Base-by-base conservation (phyloP, 2,329 filamentous ascomycete species). In the Penicillium capsulatum region DNA sequence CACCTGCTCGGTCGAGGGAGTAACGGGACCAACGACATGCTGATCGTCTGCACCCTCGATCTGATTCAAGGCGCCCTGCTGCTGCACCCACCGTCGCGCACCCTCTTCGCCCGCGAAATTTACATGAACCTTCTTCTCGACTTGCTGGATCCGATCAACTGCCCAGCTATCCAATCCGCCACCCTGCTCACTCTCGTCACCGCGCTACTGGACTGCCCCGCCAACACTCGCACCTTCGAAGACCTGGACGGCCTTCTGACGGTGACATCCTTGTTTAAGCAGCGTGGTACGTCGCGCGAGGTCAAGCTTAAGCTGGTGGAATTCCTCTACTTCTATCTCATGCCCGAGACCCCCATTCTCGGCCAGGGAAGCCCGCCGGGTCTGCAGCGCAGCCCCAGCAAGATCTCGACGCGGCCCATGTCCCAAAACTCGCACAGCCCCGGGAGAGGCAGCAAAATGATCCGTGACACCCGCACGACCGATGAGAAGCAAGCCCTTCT, bases 41-140 rank as follows among this genome's bases (percentile, higher is more conserved):
- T 96, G 55, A 94, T 97, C 55, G 77, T 96, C 54, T 86, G 84
- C 51, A 84, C 89, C 5, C 76, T 98, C 45, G 87, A 95, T 55
- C 73, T 96, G 38, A 84, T 95, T 24, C 91, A 97, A 68, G 92
- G 92, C 13, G 75, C 84, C 15, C 73, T 97, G 47, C 75, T 97
- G 46, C 76, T 98, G 27, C 92, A 98, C 58, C 90, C 91, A 9
- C 86, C 90, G 0, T 94, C 87, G 58, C 86, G 92, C 63, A 76
- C 81, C 10, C 77, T 97, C 33, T 97, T 97, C 66, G 80, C 83
- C 17, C 80, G 89, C 44, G 89, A 95, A 67, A 83, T 89, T 51
- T 86, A 94, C 67, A 97, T 98, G 91, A 96, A 95, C 63, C 79
- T 96, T 42, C 83, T 97, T 28, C 84, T 97, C 48, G 90, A 97